A percentile compares a stretch with the other conserved stretches of the same genome.
Conservation (phyloP, 805 yeast species). For the Saturnispora dispora region DNA sequence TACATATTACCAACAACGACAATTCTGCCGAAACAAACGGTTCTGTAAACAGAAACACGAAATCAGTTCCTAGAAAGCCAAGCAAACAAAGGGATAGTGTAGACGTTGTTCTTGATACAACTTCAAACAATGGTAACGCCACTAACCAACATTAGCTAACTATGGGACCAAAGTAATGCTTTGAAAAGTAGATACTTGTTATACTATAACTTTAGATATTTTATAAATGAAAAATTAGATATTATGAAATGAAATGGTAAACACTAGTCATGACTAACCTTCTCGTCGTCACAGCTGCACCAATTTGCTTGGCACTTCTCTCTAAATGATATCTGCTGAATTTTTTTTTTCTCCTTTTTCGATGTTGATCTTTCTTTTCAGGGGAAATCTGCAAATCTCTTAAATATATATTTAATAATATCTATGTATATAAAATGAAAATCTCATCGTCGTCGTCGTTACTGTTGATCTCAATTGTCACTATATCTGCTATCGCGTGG, state of each 20-base stretch:
- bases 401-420: too few relatives aligned
- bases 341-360: not conserved
- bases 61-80: constrained; percentile 2
- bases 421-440: not conserved
- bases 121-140: not conserved
- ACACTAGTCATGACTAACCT: too few relatives aligned
- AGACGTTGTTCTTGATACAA: constrained; percentile 4
- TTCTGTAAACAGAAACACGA: not conserved
- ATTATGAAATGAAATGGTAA: not conserved
- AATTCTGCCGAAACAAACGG: not conserved
- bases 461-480: not conserved
- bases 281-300: not conserved
- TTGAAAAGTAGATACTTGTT: not conserved
- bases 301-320: not conserved
- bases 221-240: too few relatives aligned
- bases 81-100: constrained; percentile 5
- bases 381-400: not conserved
- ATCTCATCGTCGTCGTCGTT: not conserved
- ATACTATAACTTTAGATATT: not conserved
- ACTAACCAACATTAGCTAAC: not conserved
- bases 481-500: constrained; percentile 54
- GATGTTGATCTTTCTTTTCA: not conserved
- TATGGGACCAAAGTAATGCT: too few relatives aligned
- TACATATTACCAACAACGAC: not conserved
- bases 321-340: not conserved